Evolutionary conservation across 2,329 filamentous ascomycete genomes (phyloP).

Genomic region (Ceratocystis harringtonii): DNA sequence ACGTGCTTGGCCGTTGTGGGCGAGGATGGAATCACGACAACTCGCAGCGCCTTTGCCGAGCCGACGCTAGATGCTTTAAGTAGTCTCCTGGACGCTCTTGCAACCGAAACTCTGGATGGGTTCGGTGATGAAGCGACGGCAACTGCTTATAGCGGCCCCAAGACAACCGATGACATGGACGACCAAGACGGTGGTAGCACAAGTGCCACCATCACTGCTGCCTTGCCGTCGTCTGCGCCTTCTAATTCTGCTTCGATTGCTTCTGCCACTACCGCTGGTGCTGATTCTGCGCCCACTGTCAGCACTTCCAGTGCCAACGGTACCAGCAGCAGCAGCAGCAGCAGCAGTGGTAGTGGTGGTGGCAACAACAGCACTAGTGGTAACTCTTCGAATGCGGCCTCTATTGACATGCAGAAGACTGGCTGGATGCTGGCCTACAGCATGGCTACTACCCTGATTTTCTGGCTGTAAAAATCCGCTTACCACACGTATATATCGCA

Average conservation of each 20-base stretch:
- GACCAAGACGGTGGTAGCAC: neutral
- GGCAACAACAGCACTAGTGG: neutral
- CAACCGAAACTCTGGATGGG: neutral
- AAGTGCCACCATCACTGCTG: neutral
- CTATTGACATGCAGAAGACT: neutral
- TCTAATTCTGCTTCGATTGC: neutral
- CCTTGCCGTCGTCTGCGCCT: neutral
- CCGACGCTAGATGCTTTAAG: neutral
- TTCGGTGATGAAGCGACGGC: neutral
- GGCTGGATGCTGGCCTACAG: neutral
- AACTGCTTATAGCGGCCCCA: neutral
- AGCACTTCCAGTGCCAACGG: neutral
- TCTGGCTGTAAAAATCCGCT: neutral
- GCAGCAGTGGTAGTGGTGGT: no score
- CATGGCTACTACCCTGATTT: neutral
- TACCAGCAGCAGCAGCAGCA: no score
- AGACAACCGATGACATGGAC: neutral
- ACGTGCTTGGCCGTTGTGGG: neutral
- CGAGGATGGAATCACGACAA: constrained; percentile 4
- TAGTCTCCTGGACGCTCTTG: neutral
- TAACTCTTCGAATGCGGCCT: neutral
- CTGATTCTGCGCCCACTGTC: neutral
- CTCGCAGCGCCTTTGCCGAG: neutral
- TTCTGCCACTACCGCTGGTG: neutral
- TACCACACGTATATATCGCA: no score